A percentile compares a stretch with the other conserved stretches of the same genome.
These are phyloP conservation scores for Pecoramyces ruminantium DNA, from an alignment of 192 early-diverging fungal species.

Conservation along the genomic window DNA sequence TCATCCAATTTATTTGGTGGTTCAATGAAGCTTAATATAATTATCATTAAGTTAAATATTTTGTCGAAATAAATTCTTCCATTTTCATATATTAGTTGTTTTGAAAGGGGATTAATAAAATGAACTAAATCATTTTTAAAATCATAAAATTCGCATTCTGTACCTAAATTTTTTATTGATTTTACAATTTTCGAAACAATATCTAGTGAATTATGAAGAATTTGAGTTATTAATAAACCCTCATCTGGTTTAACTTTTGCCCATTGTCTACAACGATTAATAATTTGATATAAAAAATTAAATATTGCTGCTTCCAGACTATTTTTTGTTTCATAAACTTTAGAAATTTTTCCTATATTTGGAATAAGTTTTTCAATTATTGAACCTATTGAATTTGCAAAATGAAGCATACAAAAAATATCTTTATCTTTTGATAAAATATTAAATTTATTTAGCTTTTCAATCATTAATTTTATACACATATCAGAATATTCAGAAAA, in stretches of 20 bases:
- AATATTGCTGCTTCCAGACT: neutral
- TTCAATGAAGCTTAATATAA: neutral
- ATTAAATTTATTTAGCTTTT: neutral
- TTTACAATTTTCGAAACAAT: neutral
- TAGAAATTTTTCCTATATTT: neutral
- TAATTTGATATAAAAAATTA: neutral
- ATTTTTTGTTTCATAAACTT: neutral
- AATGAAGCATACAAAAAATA: neutral
- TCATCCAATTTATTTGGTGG: neutral
- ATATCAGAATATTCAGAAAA: neutral
- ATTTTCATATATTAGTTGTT: neutral
- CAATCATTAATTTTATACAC: neutral
- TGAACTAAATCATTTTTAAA: neutral
- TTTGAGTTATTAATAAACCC: neutral
- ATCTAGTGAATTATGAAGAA: neutral
- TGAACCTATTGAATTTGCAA: neutral
- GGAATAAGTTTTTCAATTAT: neutral
- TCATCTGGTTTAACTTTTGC: neutral
- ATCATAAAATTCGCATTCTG: neutral
- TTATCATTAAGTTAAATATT: neutral
- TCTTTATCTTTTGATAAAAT: neutral
- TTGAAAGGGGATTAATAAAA: neutral
- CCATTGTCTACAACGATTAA: neutral
- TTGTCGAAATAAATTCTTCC: neutral
- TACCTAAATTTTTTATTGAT: neutral